These are phyloP conservation scores for Silene uniflora DNA, from an alignment of 148 eudicot genomes.

Conservation along the genomic window DNA sequence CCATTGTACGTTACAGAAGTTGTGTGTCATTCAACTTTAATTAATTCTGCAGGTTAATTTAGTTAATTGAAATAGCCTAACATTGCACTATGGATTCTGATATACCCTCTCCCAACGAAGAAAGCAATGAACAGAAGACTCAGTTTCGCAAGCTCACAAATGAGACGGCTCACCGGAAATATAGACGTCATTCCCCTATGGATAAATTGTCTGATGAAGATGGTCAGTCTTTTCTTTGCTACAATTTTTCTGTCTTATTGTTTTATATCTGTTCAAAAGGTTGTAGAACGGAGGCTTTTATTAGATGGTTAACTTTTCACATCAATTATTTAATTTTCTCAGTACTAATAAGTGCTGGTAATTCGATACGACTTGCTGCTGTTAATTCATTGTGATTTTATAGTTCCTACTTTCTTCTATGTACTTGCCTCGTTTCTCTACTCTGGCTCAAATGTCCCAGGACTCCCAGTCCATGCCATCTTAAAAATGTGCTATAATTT, in stretches of 20 bases:
- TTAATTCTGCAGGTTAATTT: conserved; percentile 2
- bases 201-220: conserved; percentile 58
- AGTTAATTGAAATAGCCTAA: not conserved
- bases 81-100: conserved; percentile 47
- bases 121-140: conserved; percentile 45
- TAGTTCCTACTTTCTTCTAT: not conserved
- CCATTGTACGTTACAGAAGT: not conserved
- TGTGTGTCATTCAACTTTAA: not conserved
- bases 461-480: not conserved
- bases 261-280: not conserved
- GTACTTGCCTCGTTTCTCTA: not conserved
- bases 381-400: too few species aligned
- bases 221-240: conserved; percentile 41
- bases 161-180: conserved; percentile 61
- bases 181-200: conserved; percentile 67
- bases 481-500: not conserved
- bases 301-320: not conserved
- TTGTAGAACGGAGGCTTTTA: not conserved
- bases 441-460: not conserved
- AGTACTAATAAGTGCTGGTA: not conserved
- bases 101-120: conserved; percentile 36
- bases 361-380: not conserved
- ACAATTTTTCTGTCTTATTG: not conserved
- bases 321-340: not conserved
- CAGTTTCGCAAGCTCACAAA: conserved; percentile 70